Evolutionary conservation across 2,329 filamentous ascomycete species (phyloP).

Genomic region (Penicillium sp.): DNA sequence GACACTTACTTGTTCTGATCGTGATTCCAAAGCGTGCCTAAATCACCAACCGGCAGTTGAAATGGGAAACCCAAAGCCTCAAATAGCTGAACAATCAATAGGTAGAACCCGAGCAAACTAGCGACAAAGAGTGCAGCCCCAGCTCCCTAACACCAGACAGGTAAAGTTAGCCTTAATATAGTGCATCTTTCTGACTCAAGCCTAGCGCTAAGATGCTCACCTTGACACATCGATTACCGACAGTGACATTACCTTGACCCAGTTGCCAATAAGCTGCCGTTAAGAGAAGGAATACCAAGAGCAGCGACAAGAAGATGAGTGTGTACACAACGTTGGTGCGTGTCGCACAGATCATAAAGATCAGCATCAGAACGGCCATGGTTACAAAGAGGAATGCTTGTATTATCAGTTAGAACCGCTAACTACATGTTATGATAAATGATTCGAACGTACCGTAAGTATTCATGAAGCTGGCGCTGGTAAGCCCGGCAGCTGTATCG

Average conservation of each 20-base stretch:
- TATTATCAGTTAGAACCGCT: background rate
- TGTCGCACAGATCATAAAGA: conserved; percentile 65
- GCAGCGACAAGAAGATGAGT: conserved; percentile 62
- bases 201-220: conserved; percentile 8
- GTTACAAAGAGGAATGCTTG: conserved; percentile 57
- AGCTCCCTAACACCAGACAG: conserved; percentile 30
- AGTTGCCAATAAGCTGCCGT: conserved; percentile 58
- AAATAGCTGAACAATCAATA: conserved; percentile 52
- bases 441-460: conserved; percentile 19
- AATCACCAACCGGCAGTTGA: conserved; percentile 43
- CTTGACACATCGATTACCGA: conserved; percentile 29
- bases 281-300: conserved; percentile 56
- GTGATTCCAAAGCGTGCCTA: conserved; percentile 15
- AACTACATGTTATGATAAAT: background rate
- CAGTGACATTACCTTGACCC: conserved; percentile 39
- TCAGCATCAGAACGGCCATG: conserved; percentile 62
- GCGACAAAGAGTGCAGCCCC: conserved; percentile 50
- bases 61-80: conserved; percentile 53
- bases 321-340: conserved; percentile 69
- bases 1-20: conserved; percentile 2
- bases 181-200: too few species aligned
- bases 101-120: conserved; percentile 50
- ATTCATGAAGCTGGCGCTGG: conserved; percentile 21
- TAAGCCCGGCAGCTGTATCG: conserved; percentile 24
- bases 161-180: background rate